Percentiles rank a stretch among this genome's conserved stretches.
phyloP scores from a whole-genome alignment of 345 rosid species.

The Salix exigua region DNA sequence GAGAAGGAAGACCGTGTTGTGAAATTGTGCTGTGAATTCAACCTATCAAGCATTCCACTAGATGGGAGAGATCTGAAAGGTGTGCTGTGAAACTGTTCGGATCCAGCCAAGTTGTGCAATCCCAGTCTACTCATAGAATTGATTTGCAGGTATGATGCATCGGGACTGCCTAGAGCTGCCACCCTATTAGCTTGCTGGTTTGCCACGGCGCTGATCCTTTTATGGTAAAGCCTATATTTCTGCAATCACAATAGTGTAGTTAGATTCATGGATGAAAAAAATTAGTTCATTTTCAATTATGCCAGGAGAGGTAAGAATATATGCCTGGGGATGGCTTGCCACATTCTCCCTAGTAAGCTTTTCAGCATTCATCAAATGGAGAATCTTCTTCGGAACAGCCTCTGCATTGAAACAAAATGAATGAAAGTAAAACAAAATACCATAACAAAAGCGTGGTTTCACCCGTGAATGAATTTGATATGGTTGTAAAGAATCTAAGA shows the following conservation, averaged over 20 bases:
- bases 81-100: conserved; percentile 47
- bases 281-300: not conserved
- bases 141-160: conserved; percentile 57
- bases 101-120: conserved; percentile 42
- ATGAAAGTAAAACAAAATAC: no score
- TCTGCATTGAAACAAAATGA: conserved; percentile 25
- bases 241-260: conserved; percentile 28
- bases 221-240: conserved; percentile 77
- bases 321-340: conserved; percentile 37
- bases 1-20: conserved; percentile 57
- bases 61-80: conserved; percentile 52
- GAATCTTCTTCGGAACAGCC: conserved; percentile 37
- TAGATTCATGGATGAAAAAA: conserved; percentile 19
- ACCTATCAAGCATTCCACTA: conserved; percentile 58
- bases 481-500: no score
- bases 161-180: conserved; percentile 46
- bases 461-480: no score
- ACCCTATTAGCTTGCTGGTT: conserved; percentile 67
- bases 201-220: conserved; percentile 58
- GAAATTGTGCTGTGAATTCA: no score
- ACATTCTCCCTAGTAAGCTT: conserved; percentile 36
- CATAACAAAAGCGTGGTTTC: not conserved
- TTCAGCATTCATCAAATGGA: conserved; percentile 34
- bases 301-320: not conserved
- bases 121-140: conserved; percentile 50